These are phyloP conservation scores for Cercis canadensis DNA, from an alignment of 306 rosid species.

Conservation along the genomic window DNA sequence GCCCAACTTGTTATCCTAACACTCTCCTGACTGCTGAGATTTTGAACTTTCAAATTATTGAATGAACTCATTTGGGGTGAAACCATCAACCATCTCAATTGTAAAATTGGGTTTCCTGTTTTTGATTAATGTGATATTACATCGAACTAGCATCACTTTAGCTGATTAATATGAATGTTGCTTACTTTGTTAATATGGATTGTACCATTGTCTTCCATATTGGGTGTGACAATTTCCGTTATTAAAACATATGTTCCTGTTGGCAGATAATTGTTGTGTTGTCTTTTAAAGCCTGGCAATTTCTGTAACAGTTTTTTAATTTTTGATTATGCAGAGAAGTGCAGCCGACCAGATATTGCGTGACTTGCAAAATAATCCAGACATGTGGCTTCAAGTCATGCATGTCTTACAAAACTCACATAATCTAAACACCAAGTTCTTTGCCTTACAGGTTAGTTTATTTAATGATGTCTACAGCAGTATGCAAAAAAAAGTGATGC, in stretches of 20 bases:
- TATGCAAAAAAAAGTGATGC: no score
- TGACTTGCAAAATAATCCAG: slow-evolving; percentile 89
- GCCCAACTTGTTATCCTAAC: neutral
- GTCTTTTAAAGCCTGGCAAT: neutral
- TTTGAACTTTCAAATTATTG: neutral
- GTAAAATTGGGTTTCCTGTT: neutral
- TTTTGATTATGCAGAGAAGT: slow-evolving; percentile 63
- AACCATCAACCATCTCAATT: neutral
- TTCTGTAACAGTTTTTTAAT: neutral
- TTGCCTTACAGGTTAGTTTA: slow-evolving; percentile 92
- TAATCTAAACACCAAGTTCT: slow-evolving; percentile 91
- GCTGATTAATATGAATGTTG: neutral
- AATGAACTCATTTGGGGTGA: neutral
- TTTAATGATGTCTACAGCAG: neutral
- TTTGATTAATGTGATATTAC: neutral
- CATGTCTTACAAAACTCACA: slow-evolving; percentile 83
- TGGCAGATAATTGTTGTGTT: neutral
- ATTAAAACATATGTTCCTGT: slow-evolving; percentile 9
- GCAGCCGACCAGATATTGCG: slow-evolving; percentile 94
- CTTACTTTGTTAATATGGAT: neutral
- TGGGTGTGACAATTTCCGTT: neutral
- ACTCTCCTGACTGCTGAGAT: neutral
- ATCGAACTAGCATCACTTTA: slow-evolving; percentile 1
- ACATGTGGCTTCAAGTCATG: slow-evolving; percentile 99
- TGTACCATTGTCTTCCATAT: neutral